Evolutionary conservation across 225 moss, liverwort and hornwort species (phyloP).

Genomic region (Thuidium tamariscinum): DNA sequence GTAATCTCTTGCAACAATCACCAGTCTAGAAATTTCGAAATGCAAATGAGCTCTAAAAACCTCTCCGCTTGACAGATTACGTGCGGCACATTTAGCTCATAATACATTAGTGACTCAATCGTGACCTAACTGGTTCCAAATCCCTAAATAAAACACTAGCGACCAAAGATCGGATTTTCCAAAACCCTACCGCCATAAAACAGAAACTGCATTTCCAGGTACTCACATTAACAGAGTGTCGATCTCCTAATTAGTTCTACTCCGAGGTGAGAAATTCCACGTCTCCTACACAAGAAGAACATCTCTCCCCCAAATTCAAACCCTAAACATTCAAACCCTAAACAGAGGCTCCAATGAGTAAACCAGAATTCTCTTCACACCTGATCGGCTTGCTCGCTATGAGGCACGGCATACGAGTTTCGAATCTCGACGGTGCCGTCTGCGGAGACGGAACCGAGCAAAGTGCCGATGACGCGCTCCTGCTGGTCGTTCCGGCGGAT

Average conservation of each 20-base stretch:
- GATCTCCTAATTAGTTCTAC: not conserved
- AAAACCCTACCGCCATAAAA: not conserved
- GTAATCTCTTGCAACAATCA: not conserved
- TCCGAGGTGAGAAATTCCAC: not conserved
- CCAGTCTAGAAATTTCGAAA: not conserved
- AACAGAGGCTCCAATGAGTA: not conserved
- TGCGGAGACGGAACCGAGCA: conserved; percentile 68
- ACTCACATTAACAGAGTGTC: not conserved
- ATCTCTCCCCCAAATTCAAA: not conserved
- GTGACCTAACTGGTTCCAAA: not conserved
- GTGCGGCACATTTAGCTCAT: not conserved
- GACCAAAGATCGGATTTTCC: not conserved
- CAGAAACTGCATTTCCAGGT: not conserved
- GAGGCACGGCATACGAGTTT: conserved; percentile 95
- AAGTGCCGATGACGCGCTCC: conserved; percentile 93
- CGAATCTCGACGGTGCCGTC: conserved; percentile 95
- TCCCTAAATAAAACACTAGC: not conserved
- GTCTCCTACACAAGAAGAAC: not conserved
- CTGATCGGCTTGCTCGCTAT: conserved; percentile 95
- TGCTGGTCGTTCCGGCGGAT: conserved; percentile 98
- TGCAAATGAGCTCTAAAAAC: not conserved
- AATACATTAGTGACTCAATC: not conserved
- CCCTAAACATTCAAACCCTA: not conserved
- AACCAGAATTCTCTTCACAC: not conserved
- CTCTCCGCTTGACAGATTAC: not conserved